phyloP scores from a whole-genome alignment of 2,329 filamentous ascomycete genomes.

The Claviceps sp. region DNA sequence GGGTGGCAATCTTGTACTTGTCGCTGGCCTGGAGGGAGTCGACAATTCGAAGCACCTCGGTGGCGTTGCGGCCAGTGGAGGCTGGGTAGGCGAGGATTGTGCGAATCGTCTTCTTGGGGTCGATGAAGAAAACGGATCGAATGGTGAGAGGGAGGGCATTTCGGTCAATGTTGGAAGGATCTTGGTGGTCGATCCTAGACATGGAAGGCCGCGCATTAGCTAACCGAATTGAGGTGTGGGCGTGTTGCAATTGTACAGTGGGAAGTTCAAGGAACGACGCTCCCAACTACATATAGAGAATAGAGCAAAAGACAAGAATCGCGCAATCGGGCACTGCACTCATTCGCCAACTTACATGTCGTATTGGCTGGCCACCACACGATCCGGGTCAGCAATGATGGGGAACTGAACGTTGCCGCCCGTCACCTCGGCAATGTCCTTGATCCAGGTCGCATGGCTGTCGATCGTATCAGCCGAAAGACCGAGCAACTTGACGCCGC shows the following conservation, averaged over 20 bases:
- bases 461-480: conserved; percentile 76
- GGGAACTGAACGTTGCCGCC: conserved; percentile 59
- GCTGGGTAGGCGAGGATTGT: conserved; percentile 88
- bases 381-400: conserved; percentile 69
- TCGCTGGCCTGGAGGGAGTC: conserved; percentile 74
- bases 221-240: too few relatives aligned
- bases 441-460: conserved; percentile 80
- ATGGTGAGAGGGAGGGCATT: conserved; percentile 89
- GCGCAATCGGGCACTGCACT: not conserved
- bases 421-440: conserved; percentile 72
- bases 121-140: conserved; percentile 87
- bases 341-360: conserved; percentile 51
- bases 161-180: conserved; percentile 65
- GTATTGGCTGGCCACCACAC: conserved; percentile 62
- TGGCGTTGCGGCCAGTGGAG: conserved; percentile 72
- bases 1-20: conserved; percentile 77
- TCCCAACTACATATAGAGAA: too few relatives aligned
- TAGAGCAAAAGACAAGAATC: not conserved
- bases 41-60: conserved; percentile 65
- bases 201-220: not conserved
- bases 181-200: conserved; percentile 60
- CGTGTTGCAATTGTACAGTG: too few relatives aligned
- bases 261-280: too few relatives aligned
- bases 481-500: conserved; percentile 82
- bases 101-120: conserved; percentile 86